These are phyloP conservation scores for Lasiodiplodia theobromae DNA, from an alignment of 2,329 filamentous ascomycete genomes.

Conservation along the genomic window DNA sequence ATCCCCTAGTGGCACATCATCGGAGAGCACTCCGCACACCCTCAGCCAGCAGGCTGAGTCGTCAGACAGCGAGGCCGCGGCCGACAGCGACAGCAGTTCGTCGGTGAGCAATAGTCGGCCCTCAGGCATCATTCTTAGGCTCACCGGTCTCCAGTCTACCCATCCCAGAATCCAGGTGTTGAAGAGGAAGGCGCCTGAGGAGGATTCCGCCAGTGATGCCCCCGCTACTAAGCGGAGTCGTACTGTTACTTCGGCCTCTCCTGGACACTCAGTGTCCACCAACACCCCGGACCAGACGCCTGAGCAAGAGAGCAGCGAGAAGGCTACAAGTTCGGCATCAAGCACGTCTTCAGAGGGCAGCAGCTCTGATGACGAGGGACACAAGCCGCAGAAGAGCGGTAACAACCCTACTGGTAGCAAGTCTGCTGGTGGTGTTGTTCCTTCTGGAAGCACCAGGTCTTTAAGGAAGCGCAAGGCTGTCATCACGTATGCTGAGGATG, in stretches of 20 bases:
- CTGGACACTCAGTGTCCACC: not conserved
- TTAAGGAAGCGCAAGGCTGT: not conserved
- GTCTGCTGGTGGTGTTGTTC: accelerated
- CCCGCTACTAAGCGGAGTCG: not conserved
- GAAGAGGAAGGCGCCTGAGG: not conserved
- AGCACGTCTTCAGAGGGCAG: accelerated
- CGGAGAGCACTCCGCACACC: too few relatives aligned
- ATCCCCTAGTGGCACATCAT: too few relatives aligned
- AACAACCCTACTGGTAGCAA: not conserved
- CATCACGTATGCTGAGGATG: not conserved
- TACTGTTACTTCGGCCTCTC: not conserved
- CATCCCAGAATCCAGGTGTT: not conserved
- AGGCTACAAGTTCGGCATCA: not conserved
- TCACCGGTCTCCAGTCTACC: not conserved
- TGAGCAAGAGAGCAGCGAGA: not conserved
- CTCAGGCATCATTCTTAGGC: not conserved
- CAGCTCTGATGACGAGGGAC: not conserved
- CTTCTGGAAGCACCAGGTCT: not conserved
- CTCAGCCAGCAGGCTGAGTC: too few relatives aligned
- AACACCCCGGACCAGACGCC: not conserved
- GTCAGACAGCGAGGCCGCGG: too few relatives aligned
- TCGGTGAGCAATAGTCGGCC: too few relatives aligned
- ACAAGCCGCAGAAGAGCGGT: not conserved
- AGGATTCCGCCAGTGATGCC: not conserved
- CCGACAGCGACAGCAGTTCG: not conserved